Base-by-base conservation (phyloP, 371 early-diverging fungal species). In the Rhizopus delemar region DNA sequence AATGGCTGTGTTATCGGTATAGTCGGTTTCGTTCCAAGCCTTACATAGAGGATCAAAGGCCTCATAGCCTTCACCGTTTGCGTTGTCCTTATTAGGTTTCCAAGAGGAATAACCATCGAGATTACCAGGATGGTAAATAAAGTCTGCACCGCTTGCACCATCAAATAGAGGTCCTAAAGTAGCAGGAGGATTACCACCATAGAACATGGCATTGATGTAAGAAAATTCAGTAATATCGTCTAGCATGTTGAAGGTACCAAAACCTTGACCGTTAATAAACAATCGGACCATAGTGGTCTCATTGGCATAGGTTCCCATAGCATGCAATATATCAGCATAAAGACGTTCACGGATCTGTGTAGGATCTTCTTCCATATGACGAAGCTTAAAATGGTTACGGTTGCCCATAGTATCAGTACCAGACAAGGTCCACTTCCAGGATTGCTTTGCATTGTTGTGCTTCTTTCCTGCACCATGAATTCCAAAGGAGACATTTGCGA, bases 301-400 rank as follows among this genome's bases (percentile, higher is more conserved):
- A 51, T 80, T 80, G 53, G 59, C 75, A 65, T 71, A 70, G 15
- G 74, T 69, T 46, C 81, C 81, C 58, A 83, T 53, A 36, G 83
- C 81, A 51, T 72, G 73, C 16, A 73, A 46, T 43, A 78, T 60
- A 65, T 83, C 83, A 52, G 81, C 70, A 39, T 80, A 83, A 11
- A 81, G 65, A 68, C 81, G 80, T 51, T 83, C 83, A 62, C 83
- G 83, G 36, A 83, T 75, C 60, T 83, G 83, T 31, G 83, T 83
- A 41, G 83, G 83, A 41, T 83, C 83, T 66, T 78, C 78, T 57
- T 83, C 80, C 74, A 76, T 76, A 54, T 83, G 81, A 56, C 83
- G 78, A 39, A 81, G 62, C 63, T 83, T 83, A 71, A 83, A 80
- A 60, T 67, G 77, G 68, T 60, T 70, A 53, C 83, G 81, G 35